Percentiles rank a stretch among this genome's conserved stretches.
Evolutionary conservation across 2,329 filamentous ascomycete species (phyloP).

Genomic region (Cercospora canescens): DNA sequence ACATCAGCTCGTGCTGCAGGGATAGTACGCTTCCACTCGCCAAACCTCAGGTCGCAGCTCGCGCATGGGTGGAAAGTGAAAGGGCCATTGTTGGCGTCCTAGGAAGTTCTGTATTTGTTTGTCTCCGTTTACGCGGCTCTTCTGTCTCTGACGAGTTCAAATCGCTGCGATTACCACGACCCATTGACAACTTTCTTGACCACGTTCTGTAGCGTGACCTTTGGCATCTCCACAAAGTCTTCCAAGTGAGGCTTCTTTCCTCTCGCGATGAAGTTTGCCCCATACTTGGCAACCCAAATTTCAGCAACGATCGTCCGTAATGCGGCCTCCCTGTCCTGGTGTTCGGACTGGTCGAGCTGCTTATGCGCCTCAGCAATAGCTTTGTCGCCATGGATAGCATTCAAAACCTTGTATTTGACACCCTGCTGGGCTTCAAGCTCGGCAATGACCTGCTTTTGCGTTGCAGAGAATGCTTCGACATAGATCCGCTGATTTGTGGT

Average conservation of each 20-base stretch:
- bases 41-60: neutral
- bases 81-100: neutral
- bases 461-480: constrained; percentile 68
- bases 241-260: constrained; percentile 17
- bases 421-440: constrained; percentile 67
- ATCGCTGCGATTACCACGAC: neutral
- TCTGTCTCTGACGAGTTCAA: neutral
- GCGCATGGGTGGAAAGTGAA: neutral
- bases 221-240: constrained; percentile 14
- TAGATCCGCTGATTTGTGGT: constrained; percentile 44
- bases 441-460: constrained; percentile 59
- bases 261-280: constrained; percentile 8
- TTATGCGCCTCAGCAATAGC: constrained; percentile 15
- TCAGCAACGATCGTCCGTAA: constrained; percentile 15
- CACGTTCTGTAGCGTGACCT: constrained; percentile 11
- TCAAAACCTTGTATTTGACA: constrained; percentile 52
- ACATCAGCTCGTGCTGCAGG: neutral
- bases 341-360: constrained; percentile 2
- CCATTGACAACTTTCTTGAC: neutral
- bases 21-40: too few species aligned
- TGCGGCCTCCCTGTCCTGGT: constrained; percentile 12
- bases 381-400: constrained; percentile 17
- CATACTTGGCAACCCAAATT: constrained; percentile 19
- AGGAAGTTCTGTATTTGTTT: neutral
- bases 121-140: neutral